These are phyloP conservation scores for Leccinum subgranulosum DNA, from an alignment of 768 basidiomycete genomes.

Conservation along the genomic window DNA sequence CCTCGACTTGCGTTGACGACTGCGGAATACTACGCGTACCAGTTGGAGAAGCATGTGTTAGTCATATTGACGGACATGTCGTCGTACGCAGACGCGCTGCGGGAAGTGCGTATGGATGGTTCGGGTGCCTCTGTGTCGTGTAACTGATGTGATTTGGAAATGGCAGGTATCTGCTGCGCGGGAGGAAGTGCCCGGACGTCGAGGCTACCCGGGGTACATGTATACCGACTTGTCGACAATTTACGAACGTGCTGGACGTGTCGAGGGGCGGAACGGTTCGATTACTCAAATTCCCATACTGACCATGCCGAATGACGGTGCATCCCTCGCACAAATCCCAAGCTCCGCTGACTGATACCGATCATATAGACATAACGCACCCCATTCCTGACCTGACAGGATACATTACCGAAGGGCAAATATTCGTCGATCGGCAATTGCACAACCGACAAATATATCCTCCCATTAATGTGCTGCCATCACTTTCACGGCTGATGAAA, in stretches of 20 bases:
- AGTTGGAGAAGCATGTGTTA: conserved; percentile 98
- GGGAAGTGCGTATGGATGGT: conserved; percentile 60
- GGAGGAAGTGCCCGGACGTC: conserved; percentile 98
- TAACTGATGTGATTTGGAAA: conserved; percentile 7
- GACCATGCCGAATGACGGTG: conserved; percentile 99
- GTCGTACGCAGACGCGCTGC: conserved; percentile 93
- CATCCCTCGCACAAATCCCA: conserved; percentile 29
- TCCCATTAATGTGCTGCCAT: conserved; percentile 98
- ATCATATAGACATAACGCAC: conserved; percentile 90
- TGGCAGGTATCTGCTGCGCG: conserved; percentile 87
- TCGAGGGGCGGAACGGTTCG: conserved; percentile 95
- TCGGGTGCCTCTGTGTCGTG: conserved; percentile 2
- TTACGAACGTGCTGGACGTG: conserved; percentile 98
- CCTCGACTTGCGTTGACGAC: conserved; percentile 97
- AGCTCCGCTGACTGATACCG: conserved; percentile 24
- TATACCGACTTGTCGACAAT: conserved; percentile 99
- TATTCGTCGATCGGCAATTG: conserved; percentile 96
- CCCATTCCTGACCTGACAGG: conserved; percentile 99
- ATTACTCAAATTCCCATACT: conserved; percentile 99
- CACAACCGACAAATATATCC: conserved; percentile 98
- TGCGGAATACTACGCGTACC: conserved; percentile 99
- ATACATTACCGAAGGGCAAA: conserved; percentile 99
- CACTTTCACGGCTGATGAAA: conserved; percentile 99
- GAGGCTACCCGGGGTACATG: conserved; percentile 98
- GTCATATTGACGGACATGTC: conserved; percentile 99